A percentile compares a stretch with the other conserved stretches of the same genome.
Conservation (phyloP, 2,329 filamentous ascomycete genomes). For the Leptographium lundbergii region DNA sequence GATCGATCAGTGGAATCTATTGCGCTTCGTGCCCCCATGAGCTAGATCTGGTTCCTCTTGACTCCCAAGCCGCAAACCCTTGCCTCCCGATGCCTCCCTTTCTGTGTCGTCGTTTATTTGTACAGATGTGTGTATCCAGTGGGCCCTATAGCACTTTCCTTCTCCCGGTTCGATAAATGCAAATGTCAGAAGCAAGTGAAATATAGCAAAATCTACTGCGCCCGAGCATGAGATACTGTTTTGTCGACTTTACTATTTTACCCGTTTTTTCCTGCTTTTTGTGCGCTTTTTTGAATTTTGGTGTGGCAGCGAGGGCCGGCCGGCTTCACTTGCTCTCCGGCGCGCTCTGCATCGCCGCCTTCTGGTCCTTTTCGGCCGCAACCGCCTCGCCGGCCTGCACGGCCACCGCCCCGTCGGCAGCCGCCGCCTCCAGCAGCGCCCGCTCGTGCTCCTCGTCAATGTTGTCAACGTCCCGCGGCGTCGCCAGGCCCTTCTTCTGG, state of each 20-base stretch:
- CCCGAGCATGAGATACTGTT: not conserved
- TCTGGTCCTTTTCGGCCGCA: conserved; percentile 32
- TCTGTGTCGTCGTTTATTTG: not conserved
- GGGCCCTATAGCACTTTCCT: not conserved
- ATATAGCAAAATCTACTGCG: not conserved
- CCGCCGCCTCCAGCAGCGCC: conserved; percentile 23
- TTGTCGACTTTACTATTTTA: conserved; percentile 1
- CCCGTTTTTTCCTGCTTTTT: not conserved
- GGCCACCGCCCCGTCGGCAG: conserved; percentile 27
- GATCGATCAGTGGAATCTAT: not conserved
- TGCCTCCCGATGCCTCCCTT: not conserved
- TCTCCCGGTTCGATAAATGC: not conserved
- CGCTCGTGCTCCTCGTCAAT: conserved; percentile 62
- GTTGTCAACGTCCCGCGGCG: conserved; percentile 74
- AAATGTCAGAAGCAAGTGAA: conserved; percentile 1
- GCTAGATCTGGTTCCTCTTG: not conserved
- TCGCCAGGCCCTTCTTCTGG: conserved; percentile 59
- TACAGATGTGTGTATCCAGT: conserved; percentile 1
- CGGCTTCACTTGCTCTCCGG: conserved; percentile 13
- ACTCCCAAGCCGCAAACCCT: not conserved
- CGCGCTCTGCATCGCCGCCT: conserved; percentile 27
- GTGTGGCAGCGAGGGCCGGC: too few species aligned
- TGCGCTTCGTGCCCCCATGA: not conserved
- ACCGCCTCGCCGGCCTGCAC: conserved; percentile 28
- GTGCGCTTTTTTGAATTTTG: not conserved